A percentile compares a stretch with the other conserved stretches of the same genome.
phyloP scores from a whole-genome alignment of 2,329 filamentous ascomycete species.

The Cytospora leucostoma region DNA sequence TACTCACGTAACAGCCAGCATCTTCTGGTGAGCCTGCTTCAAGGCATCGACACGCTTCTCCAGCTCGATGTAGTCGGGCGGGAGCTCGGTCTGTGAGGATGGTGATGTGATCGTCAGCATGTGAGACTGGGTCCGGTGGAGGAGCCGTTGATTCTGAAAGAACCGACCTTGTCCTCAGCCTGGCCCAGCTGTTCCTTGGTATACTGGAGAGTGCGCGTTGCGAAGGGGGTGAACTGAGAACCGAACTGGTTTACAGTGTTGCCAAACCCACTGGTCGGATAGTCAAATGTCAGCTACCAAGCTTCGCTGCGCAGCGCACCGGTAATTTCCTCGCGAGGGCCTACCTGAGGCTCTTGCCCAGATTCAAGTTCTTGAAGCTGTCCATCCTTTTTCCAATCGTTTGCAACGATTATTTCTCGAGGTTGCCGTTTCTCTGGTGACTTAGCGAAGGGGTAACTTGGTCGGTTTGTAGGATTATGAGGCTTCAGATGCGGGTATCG shows the following conservation, averaged over 20 bases:
- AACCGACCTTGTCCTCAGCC: constrained; percentile 81
- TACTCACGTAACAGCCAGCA: constrained; percentile 91
- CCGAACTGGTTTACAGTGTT: constrained; percentile 45
- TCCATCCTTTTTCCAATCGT: constrained; percentile 46
- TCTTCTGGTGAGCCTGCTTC: constrained; percentile 95
- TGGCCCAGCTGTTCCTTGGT: constrained; percentile 97
- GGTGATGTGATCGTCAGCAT: constrained; percentile 11
- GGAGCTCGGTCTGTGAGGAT: constrained; percentile 77
- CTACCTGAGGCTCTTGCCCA: constrained; percentile 59
- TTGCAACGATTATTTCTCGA: background rate
- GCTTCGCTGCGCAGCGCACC: constrained; percentile 13
- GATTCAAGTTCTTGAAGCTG: constrained; percentile 58
- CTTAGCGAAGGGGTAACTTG: constrained; percentile 9
- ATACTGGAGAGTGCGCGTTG: constrained; percentile 92
- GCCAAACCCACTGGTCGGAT: constrained; percentile 44
- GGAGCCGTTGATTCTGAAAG: background rate
- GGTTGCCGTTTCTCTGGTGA: background rate
- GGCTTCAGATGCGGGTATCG: constrained; percentile 1
- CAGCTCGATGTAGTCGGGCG: constrained; percentile 95
- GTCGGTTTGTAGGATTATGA: constrained; percentile 11
- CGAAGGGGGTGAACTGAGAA: constrained; percentile 86
- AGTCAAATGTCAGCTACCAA: constrained; percentile 36
- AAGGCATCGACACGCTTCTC: constrained; percentile 98
- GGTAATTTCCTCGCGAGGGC: constrained; percentile 30
- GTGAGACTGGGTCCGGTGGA: background rate